These are phyloP conservation scores for Cladosporium sp. DNA, from an alignment of 2,329 filamentous ascomycete species.

Conservation along the genomic window DNA sequence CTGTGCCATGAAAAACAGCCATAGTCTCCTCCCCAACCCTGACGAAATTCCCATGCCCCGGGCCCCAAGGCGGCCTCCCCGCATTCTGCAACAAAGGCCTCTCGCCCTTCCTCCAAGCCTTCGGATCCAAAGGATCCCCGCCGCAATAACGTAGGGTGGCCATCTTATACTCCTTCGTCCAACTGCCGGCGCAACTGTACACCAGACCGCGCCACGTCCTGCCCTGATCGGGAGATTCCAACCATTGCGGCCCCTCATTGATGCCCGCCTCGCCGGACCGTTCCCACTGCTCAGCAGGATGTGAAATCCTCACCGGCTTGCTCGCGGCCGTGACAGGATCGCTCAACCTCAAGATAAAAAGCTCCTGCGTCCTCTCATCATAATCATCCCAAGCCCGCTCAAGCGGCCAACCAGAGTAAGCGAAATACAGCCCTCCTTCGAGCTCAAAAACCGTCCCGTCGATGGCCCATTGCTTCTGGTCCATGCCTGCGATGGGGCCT, in stretches of 20 bases:
- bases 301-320: slow-evolving; percentile 33
- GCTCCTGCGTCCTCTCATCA: slow-evolving; percentile 38
- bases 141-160: slow-evolving; percentile 39
- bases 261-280: slow-evolving; percentile 38
- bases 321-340: slow-evolving; percentile 34
- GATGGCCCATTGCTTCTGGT: slow-evolving; percentile 44
- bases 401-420: slow-evolving; percentile 45
- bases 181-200: slow-evolving; percentile 44
- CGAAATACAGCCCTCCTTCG: slow-evolving; percentile 36
- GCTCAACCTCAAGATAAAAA: slow-evolving; percentile 40
- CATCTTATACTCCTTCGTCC: slow-evolving; percentile 48
- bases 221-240: slow-evolving; percentile 13
- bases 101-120: slow-evolving; percentile 37
- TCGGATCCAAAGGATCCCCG: slow-evolving; percentile 36
- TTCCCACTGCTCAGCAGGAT: slow-evolving; percentile 40
- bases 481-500: slow-evolving; percentile 38
- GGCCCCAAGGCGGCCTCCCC: slow-evolving; percentile 41
- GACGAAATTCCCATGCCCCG: slow-evolving; percentile 46
- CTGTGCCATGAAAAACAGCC: slow-evolving; percentile 45
- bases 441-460: slow-evolving; percentile 44
- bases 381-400: slow-evolving; percentile 17
- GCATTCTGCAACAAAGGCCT: slow-evolving; percentile 38
- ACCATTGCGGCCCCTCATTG: slow-evolving; percentile 38
- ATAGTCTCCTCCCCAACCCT: slow-evolving; percentile 39
- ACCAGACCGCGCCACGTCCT: slow-evolving; percentile 39